These are phyloP conservation scores for Zygotorulaspora danielsina DNA, from an alignment of 805 yeast genomes.

Conservation along the genomic window DNA sequence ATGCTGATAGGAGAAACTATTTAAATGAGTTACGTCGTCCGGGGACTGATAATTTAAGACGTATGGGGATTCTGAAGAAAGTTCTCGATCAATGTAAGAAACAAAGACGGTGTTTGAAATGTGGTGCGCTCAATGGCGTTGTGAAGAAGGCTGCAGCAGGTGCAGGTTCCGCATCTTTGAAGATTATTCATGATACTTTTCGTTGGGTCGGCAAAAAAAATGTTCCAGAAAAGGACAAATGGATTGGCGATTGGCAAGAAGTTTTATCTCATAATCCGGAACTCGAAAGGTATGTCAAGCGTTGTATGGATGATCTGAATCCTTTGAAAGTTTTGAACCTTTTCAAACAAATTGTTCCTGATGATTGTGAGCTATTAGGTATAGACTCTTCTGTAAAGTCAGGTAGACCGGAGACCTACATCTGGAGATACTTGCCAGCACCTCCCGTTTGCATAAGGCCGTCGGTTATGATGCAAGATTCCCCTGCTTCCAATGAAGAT, in stretches of 20 bases:
- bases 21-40: slow-evolving; percentile 80
- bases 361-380: slow-evolving; percentile 90
- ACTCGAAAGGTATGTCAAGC: slow-evolving; percentile 75
- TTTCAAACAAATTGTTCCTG: slow-evolving; percentile 79
- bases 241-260: slow-evolving; percentile 82
- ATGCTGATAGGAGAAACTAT: slow-evolving; percentile 62
- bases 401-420: slow-evolving; percentile 93
- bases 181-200: slow-evolving; percentile 92
- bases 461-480: slow-evolving; percentile 87
- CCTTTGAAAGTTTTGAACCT: slow-evolving; percentile 84
- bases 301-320: slow-evolving; percentile 89
- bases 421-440: slow-evolving; percentile 96
- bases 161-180: slow-evolving; percentile 87
- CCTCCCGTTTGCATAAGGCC: slow-evolving; percentile 99
- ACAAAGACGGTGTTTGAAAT: slow-evolving; percentile 82
- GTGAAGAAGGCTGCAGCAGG: slow-evolving; percentile 94
- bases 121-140: slow-evolving; percentile 91
- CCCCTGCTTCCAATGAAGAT: slow-evolving; percentile 90
- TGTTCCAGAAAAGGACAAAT: slow-evolving; percentile 74
- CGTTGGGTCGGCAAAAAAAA: slow-evolving; percentile 91
- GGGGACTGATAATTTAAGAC: slow-evolving; percentile 79
- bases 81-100: slow-evolving; percentile 91
- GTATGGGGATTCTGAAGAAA: slow-evolving; percentile 83
- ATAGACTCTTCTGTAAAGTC: slow-evolving; percentile 72
- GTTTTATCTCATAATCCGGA: slow-evolving; percentile 79